These are phyloP conservation scores for Ophiostoma sp. DNA, from an alignment of 2,329 filamentous ascomycete species.

Conservation along the genomic window DNA sequence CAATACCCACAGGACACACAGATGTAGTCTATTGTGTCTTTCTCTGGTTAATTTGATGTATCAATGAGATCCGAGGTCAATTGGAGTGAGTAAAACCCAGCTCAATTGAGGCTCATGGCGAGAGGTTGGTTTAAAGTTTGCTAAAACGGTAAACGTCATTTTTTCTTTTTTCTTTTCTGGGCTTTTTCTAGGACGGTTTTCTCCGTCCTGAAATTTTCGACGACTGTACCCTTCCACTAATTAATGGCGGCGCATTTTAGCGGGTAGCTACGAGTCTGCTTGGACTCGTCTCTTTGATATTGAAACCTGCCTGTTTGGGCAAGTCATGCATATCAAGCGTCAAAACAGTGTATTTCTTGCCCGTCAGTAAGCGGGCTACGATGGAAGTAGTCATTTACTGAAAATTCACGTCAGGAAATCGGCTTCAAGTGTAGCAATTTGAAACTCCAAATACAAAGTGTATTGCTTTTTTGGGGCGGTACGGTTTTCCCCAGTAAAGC, in stretches of 20 bases:
- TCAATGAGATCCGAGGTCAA: background rate
- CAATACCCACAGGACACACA: background rate
- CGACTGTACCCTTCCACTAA: background rate
- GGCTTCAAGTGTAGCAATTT: too few species aligned
- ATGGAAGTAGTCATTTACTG: too few species aligned
- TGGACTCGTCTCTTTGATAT: too few species aligned
- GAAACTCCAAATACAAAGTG: too few species aligned
- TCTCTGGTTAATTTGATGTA: background rate
- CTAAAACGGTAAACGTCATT: background rate
- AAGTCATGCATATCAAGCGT: too few species aligned
- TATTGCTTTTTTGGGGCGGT: too few species aligned
- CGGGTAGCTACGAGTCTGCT: too few species aligned
- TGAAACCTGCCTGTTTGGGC: background rate
- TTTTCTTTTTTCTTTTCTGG: background rate
- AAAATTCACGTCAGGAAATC: too few species aligned
- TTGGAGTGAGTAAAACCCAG: background rate
- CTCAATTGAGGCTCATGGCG: background rate
- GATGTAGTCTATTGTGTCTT: background rate
- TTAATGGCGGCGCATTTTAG: too few species aligned
- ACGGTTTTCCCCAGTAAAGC: too few species aligned
- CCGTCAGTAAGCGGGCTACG: too few species aligned
- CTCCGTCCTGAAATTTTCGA: conserved; percentile 1
- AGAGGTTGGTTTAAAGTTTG: background rate
- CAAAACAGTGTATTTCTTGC: too few species aligned
- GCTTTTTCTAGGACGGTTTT: background rate